Conservation (phyloP, 805 yeast genomes). For the Lipomyces orientalis region DNA sequence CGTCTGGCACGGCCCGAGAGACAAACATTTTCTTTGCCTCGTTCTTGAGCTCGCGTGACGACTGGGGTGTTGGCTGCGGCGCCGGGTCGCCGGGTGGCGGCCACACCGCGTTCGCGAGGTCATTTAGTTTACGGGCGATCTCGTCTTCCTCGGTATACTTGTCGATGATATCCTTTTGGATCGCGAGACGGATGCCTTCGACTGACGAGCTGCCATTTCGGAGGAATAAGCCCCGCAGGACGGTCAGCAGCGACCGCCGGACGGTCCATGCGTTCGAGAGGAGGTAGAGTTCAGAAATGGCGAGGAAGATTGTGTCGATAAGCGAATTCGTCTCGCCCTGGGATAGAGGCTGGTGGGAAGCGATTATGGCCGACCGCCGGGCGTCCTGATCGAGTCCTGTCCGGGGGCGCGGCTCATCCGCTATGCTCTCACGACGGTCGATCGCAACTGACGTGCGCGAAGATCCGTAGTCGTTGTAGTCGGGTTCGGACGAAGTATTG, state of each 20-base stretch:
- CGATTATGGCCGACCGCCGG: conserved; percentile 16
- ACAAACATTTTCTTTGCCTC: conserved; percentile 37
- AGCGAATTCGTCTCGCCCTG: conserved; percentile 34
- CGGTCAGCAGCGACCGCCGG: conserved; percentile 37
- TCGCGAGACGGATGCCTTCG: conserved; percentile 37
- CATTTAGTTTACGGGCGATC: conserved; percentile 31
- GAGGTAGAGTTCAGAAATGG: conserved; percentile 37
- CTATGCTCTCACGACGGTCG: conserved; percentile 7
- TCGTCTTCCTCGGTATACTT: conserved; percentile 36
- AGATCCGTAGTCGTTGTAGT: conserved; percentile 6
- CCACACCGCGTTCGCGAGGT: conserved; percentile 32
- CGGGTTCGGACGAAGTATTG: conserved; percentile 16
- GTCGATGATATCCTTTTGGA: conserved; percentile 35
- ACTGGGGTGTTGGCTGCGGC: conserved; percentile 1
- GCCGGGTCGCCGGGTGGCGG: conserved; percentile 11
- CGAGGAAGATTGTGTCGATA: conserved; percentile 35
- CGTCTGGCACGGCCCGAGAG: conserved; percentile 38
- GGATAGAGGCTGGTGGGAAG: conserved; percentile 22
- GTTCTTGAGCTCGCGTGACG: conserved; percentile 30
- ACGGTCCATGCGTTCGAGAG: conserved; percentile 40
- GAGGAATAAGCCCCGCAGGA: conserved; percentile 37
- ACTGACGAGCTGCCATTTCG: conserved; percentile 38
- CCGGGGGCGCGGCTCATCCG: conserved; percentile 5
- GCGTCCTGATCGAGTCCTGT: conserved; percentile 8
- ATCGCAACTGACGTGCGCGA: conserved; percentile 10